Evolutionary conservation across 441 rosid genomes (phyloP).

Genomic region (Adansonia gregorii): DNA sequence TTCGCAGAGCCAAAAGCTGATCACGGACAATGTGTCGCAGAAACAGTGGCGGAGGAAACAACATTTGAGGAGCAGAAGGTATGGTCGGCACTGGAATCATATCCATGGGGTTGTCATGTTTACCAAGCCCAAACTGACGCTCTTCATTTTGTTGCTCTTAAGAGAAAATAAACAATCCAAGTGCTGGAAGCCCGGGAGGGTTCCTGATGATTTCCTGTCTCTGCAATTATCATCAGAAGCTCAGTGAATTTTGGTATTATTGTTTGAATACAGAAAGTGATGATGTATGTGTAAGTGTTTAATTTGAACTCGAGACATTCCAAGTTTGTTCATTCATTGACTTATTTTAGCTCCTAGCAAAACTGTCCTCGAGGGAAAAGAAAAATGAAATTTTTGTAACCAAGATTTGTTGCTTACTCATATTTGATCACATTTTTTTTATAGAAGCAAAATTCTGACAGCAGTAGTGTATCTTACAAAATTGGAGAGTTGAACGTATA

Average conservation of each 20-base stretch:
- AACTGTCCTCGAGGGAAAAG: not conserved
- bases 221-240: not conserved
- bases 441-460: not conserved
- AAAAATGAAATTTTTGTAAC: not conserved
- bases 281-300: not conserved
- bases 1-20: constrained; percentile 71
- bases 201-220: constrained; percentile 52
- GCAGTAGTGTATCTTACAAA: not conserved
- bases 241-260: not conserved
- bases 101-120: constrained; percentile 91
- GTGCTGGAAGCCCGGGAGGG: constrained; percentile 76
- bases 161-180: constrained; percentile 70
- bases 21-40: constrained; percentile 64
- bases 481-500: not conserved
- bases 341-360: not conserved
- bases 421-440: not conserved
- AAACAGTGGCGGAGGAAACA: constrained; percentile 68
- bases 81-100: constrained; percentile 85
- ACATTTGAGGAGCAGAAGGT: constrained; percentile 84
- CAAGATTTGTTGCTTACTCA: not conserved
- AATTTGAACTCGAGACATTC: not conserved
- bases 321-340: not conserved
- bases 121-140: constrained; percentile 90
- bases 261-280: not conserved
- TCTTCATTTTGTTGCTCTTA: constrained; percentile 80